These are phyloP conservation scores for Solanum medicagineum DNA, from an alignment of 257 asterid species.

Conservation along the genomic window DNA sequence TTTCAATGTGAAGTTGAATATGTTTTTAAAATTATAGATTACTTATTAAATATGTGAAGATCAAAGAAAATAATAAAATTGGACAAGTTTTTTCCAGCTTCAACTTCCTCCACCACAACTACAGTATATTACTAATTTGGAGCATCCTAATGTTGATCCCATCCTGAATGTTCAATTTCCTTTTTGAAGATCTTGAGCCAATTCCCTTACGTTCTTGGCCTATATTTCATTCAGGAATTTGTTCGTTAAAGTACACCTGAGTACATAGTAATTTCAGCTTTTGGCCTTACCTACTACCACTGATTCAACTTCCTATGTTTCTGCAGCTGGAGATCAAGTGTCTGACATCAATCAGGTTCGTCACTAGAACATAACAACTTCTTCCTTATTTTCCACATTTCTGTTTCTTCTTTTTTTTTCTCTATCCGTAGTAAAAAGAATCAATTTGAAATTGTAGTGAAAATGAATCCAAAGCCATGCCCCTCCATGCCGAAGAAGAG, in stretches of 20 bases:
- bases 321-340: constrained; percentile 39
- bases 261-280: background rate
- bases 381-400: background rate
- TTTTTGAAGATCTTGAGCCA: background rate
- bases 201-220: background rate
- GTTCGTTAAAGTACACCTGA: background rate
- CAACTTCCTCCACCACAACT: background rate
- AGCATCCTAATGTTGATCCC: background rate
- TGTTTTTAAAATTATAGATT: background rate
- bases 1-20: background rate
- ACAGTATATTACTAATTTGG: background rate
- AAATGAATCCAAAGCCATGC: constrained; percentile 16
- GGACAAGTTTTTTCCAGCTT: background rate
- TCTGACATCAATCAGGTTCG: constrained; percentile 34
- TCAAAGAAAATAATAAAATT: background rate
- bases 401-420: background rate
- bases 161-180: background rate
- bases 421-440: background rate
- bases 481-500: constrained; percentile 9
- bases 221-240: background rate
- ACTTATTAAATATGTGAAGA: background rate
- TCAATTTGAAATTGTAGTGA: constrained; percentile 9
- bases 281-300: background rate
- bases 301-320: background rate
- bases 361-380: background rate